Evolutionary conservation across 2,329 filamentous ascomycete species (phyloP), one percentile per base, ranked within the genome.

Genomic region (Sclerotinia spermophila): DNA sequence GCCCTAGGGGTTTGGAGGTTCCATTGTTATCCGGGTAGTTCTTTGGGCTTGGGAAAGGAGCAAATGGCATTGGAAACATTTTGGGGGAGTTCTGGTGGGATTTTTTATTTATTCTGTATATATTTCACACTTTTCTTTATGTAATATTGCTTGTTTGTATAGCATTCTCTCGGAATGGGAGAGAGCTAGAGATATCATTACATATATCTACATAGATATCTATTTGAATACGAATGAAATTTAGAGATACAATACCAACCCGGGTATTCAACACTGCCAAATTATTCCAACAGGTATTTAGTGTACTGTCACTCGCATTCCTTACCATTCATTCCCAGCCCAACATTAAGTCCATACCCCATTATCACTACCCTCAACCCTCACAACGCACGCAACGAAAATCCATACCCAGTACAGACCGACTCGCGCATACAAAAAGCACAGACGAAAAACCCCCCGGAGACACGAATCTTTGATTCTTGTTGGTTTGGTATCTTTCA

Each of bases 21-120:
- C 56, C 67, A 35, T 64, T 64, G 30, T 64, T 64, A 64, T 64
- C 42, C n/a, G 60, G 60, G 21, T 64, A 64, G 60, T 3, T 27
- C n/a, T 5, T n/a, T 35, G 44, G 60, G 30, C n/a, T 48, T 35
- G 30, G 60, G 60, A 33, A 35, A 62, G 19, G 40, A 33, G 40
- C 40, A 30, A 62, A 45, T 33, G 42, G 33, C 30, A 45, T 45
- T n/a, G 30, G 42, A 21, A 45, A 45, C 19, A 33, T 45, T 15
- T 17, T 45, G 40, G 60, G 42, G 60, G 60, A 64, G 60, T 64
- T 64, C 27, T 5, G 42, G 60, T n/a, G 2, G 42, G 13, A 58
- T 24, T 45, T 40, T 62, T 13, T 45, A n/a, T n/a, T n/a, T n/a
- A 35, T 33, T 45, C 19, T 35, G 21, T 33, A 17, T 45, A 62